Conservation (phyloP, 441 rosid genomes). For the Pelargonium cotyledonis region DNA sequence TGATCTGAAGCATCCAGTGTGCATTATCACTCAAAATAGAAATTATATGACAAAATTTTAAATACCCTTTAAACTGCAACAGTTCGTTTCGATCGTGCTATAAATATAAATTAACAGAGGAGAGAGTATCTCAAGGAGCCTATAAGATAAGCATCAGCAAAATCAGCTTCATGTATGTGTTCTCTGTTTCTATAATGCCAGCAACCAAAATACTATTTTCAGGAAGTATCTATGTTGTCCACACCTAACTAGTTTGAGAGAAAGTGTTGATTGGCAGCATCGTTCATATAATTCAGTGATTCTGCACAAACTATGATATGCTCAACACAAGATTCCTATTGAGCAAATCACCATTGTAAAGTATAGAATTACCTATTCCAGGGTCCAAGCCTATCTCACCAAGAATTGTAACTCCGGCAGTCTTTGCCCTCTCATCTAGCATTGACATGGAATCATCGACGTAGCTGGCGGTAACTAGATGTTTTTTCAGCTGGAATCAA, state of each 20-base stretch:
- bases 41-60: neutral
- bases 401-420: slow-evolving; percentile 69
- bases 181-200: neutral
- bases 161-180: neutral
- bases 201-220: neutral
- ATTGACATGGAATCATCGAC: slow-evolving; percentile 62
- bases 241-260: neutral
- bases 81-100: neutral
- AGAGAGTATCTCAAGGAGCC: neutral
- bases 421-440: slow-evolving; percentile 67
- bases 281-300: neutral
- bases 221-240: neutral
- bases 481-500: slow-evolving; percentile 65
- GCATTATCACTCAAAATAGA: neutral
- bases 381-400: slow-evolving; percentile 97
- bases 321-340: slow-evolving; percentile 8
- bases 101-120: neutral
- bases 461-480: slow-evolving; percentile 93
- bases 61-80: neutral
- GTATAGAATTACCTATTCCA: slow-evolving; percentile 61
- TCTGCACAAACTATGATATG: neutral
- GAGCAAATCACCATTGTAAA: slow-evolving; percentile 3
- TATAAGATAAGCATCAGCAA: neutral
- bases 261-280: neutral
- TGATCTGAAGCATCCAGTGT: slow-evolving; percentile 52